phyloP scores from a whole-genome alignment of 768 basidiomycete species.

The Phylloporus sp. region DNA sequence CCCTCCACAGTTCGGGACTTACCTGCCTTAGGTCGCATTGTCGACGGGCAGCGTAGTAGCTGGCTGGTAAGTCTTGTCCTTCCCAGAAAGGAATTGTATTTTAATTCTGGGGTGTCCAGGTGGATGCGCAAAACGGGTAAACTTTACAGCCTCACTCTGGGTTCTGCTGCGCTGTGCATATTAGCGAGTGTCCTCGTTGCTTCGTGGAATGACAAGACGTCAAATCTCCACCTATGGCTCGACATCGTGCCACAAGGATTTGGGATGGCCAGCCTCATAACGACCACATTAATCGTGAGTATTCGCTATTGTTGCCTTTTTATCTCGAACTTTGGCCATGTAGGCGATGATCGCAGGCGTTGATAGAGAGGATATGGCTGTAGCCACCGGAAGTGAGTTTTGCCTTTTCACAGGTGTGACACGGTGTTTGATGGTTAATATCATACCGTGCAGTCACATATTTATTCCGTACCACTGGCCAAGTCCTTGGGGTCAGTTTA shows the following conservation, averaged over 20 bases:
- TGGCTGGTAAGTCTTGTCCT: slow-evolving; percentile 58
- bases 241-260: slow-evolving; percentile 80
- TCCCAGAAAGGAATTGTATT: slow-evolving; percentile 2
- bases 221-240: slow-evolving; percentile 62
- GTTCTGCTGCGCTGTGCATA: slow-evolving; percentile 56
- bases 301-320: slow-evolving; percentile 5
- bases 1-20: slow-evolving; percentile 8
- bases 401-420: slow-evolving; percentile 7
- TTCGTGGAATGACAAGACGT: slow-evolving; percentile 61
- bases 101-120: slow-evolving; percentile 39
- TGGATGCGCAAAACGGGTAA: slow-evolving; percentile 83
- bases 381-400: slow-evolving; percentile 83
- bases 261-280: slow-evolving; percentile 80
- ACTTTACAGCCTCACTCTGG: slow-evolving; percentile 69
- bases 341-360: slow-evolving; percentile 88
- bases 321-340: slow-evolving; percentile 5
- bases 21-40: slow-evolving; percentile 56
- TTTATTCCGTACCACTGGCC: slow-evolving; percentile 88
- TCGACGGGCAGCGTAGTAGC: slow-evolving; percentile 82
- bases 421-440: slow-evolving; percentile 4
- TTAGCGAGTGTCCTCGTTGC: slow-evolving; percentile 56
- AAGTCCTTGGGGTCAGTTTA: slow-evolving; percentile 91
- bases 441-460: slow-evolving; percentile 66
- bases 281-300: slow-evolving; percentile 79
- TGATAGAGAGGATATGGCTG: slow-evolving; percentile 73